phyloP scores from a whole-genome alignment of 2,329 filamentous ascomycete species.

The Fusarium protoensiforme region DNA sequence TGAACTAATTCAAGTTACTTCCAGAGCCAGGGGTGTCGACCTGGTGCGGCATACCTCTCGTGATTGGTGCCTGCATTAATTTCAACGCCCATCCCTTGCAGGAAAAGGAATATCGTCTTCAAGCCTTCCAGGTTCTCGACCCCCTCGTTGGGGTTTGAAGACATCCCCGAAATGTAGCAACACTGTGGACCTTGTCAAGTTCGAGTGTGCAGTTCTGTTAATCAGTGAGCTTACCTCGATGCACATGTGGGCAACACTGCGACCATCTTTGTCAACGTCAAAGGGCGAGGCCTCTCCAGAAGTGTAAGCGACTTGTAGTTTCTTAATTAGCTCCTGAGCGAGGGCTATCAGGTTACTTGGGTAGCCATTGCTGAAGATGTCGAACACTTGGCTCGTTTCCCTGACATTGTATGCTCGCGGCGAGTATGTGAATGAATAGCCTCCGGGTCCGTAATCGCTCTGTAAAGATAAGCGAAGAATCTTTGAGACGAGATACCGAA shows the following conservation, averaged over 20 bases:
- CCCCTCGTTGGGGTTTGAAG: too few species aligned
- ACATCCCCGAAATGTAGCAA: too few species aligned
- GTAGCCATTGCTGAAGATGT: fast-evolving
- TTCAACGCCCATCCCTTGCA: neutral
- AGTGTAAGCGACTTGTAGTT: neutral
- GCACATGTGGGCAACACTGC: neutral
- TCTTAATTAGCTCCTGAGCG: fast-evolving
- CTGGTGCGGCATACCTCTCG: neutral
- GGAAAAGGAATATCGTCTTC: neutral
- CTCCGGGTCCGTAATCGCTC: neutral
- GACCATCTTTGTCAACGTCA: fast-evolving
- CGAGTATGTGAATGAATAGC: neutral
- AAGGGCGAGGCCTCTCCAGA: neutral
- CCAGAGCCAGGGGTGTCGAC: fast-evolving
- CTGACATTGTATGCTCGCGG: neutral
- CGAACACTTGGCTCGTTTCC: neutral
- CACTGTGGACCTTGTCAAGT: neutral
- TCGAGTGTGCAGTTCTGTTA: too few species aligned
- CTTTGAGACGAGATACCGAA: neutral
- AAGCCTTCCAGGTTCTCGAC: neutral
- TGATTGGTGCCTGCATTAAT: neutral
- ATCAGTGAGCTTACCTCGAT: neutral
- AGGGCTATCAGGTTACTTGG: fast-evolving
- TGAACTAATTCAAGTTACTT: neutral
- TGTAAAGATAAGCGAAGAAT: neutral